Evolutionary conservation across 768 basidiomycete genomes (phyloP), one percentile per base, ranked within the genome.

Genomic region (Lactifluus pinguis): DNA sequence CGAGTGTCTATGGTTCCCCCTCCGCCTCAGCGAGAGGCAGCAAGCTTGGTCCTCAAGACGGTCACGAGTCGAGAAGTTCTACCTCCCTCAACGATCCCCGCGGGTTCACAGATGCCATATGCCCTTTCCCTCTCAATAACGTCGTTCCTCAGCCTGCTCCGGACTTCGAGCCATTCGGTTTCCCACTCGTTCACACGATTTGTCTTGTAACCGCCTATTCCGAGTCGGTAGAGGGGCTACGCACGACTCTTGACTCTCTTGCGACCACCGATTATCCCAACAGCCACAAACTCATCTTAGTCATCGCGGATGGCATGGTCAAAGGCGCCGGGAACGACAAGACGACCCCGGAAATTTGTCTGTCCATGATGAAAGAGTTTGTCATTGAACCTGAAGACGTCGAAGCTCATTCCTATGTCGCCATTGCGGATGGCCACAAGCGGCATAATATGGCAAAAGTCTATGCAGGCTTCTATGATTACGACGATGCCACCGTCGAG

Each of bases 401-500:
- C 39, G 91, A 97, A 72, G 77, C 93, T 3, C 91, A 95, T 67
- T 95, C 93, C 30, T 99, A 98, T 69, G 94, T 98, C 56, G 94
- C 97, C 61, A 98, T 99, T 68, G 97, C 97, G 15, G 95, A 99
- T 70, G 97, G 97, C n/a, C 95, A 98, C 79, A 98, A 97, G 76
- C 83, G 93, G 39, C 97, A 98, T 79, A 99, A 99, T 72, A 97
- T 95, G 94, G 95, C 94, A 44, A 94, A 95, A 75, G 94, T 98
- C 44, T 98, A 89, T 69, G 95, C 97, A 41, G 97, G 97, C 11
- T 99, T 92, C 77, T 98, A 99, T 73, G 83, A 86, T 63, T 99
- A 98, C 73, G 93, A 98, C 69, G 82, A 93, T 69, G 80, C 86
- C 45, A 95, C 95, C 2, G 80, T 89, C 29, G 97, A 98, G 74